phyloP scores from a whole-genome alignment of 140 eudicot genomes.

The Oenanthe javanica region DNA sequence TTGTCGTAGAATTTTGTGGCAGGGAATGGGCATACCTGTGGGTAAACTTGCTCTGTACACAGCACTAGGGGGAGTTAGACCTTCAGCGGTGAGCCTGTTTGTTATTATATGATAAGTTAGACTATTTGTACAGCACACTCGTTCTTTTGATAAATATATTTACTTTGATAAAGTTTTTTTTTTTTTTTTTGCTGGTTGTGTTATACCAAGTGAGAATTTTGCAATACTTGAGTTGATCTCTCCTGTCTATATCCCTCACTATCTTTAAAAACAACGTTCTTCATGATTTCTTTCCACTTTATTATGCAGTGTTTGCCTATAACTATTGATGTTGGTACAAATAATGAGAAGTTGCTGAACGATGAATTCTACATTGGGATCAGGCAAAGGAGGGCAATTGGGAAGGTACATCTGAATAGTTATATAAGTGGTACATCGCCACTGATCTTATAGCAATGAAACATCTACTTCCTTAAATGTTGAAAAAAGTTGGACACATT shows the following conservation, averaged over 20 bases:
- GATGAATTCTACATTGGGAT: slow-evolving; percentile 3
- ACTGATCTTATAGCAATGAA: neutral
- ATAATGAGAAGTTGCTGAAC: neutral
- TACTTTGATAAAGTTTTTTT: neutral
- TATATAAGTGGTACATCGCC: neutral
- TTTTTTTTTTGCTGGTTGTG: neutral
- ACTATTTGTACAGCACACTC: neutral
- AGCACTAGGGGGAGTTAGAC: neutral
- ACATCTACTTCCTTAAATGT: neutral
- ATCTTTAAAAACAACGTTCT: neutral
- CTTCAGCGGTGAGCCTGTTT: neutral
- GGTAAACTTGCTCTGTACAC: slow-evolving; percentile 4
- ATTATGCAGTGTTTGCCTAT: neutral
- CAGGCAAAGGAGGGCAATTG: neutral
- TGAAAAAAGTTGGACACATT: neutral
- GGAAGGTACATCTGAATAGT: neutral
- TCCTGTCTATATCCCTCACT: too few species aligned
- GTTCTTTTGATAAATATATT: neutral
- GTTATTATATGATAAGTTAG: neutral
- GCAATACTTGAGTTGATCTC: neutral
- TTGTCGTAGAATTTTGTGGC: neutral
- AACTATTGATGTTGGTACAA: neutral
- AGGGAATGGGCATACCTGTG: slow-evolving; percentile 1
- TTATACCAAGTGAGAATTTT: neutral
- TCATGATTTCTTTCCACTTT: neutral